A percentile compares a stretch with the other conserved stretches of the same genome.
Evolutionary conservation across 805 yeast genomes (phyloP).

Genomic region (Wickerhamiella sergipiensis): DNA sequence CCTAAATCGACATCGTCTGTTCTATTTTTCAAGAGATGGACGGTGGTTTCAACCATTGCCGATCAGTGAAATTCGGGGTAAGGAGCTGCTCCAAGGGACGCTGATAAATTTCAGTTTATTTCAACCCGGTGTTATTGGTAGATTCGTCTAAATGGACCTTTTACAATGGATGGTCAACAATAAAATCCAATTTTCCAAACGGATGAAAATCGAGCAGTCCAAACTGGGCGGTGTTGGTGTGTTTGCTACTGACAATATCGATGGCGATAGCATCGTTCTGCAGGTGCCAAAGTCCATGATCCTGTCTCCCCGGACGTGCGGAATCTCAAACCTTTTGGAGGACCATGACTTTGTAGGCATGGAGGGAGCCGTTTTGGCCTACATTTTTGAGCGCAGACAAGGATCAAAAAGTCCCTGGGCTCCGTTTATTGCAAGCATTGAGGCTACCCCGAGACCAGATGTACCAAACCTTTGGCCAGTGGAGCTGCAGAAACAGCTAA

Average conservation of each 20-base stretch:
- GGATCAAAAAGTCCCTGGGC: constrained; percentile 71
- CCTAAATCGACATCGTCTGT: constrained; percentile 29
- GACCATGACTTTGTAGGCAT: constrained; percentile 53
- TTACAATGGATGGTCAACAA: constrained; percentile 41
- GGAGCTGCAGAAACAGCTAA: constrained; percentile 32
- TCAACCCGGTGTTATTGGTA: neutral
- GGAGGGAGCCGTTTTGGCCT: constrained; percentile 51
- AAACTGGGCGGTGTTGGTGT: constrained; percentile 61
- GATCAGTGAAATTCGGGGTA: neutral
- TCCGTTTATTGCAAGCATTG: constrained; percentile 44
- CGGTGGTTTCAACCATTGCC: constrained; percentile 7
- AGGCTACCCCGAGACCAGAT: constrained; percentile 18
- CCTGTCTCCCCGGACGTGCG: constrained; percentile 26
- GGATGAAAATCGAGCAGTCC: constrained; percentile 35
- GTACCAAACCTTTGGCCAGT: constrained; percentile 61
- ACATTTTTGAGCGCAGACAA: constrained; percentile 52
- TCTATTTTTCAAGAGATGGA: constrained; percentile 48
- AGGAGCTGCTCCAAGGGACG: neutral
- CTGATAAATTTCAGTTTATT: neutral
- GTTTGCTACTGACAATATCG: constrained; percentile 36
- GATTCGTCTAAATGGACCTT: constrained; percentile 17
- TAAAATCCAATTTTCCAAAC: constrained; percentile 41
- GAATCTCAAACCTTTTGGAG: constrained; percentile 48
- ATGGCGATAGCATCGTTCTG: constrained; percentile 24
- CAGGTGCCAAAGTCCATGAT: constrained; percentile 24